Evolutionary conservation across 495 filamentous ascomycete genomes (phyloP).

Genomic region (Entonaema liquescens): DNA sequence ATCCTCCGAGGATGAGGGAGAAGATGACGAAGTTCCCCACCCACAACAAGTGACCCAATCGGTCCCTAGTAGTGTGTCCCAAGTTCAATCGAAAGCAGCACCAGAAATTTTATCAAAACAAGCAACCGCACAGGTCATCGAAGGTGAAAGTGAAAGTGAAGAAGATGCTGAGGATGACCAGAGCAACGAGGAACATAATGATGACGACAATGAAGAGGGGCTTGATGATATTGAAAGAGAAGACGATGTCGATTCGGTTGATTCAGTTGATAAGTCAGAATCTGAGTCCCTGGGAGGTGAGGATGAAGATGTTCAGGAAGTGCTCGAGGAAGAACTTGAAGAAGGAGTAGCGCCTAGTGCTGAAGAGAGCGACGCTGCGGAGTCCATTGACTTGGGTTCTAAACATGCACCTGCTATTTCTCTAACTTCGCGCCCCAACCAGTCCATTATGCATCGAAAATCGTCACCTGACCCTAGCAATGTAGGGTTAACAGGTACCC

Average conservation of each 20-base stretch:
- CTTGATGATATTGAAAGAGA: constrained; percentile 12
- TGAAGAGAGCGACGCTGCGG: constrained; percentile 10
- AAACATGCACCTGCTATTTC: neutral
- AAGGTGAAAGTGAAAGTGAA: constrained; percentile 21
- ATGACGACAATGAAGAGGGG: constrained; percentile 15
- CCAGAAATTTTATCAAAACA: neutral
- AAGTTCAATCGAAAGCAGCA: neutral
- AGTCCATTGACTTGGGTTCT: neutral
- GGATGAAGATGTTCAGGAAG: constrained; percentile 13
- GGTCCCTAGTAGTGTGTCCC: neutral
- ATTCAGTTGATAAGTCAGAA: constrained; percentile 1
- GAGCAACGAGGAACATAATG: constrained; percentile 7
- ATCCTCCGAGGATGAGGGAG: constrained; percentile 51
- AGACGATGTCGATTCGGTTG: constrained; percentile 7
- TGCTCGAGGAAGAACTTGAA: constrained; percentile 11
- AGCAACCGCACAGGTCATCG: neutral
- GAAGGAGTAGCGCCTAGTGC: constrained; percentile 11
- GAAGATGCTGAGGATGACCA: constrained; percentile 17
- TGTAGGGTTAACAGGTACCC: neutral
- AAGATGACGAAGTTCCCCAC: constrained; percentile 27
- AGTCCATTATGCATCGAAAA: neutral
- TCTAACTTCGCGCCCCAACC: neutral
- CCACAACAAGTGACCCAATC: neutral
- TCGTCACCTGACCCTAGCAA: neutral
- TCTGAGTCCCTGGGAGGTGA: constrained; percentile 9